Percentiles rank a stretch among this genome's conserved stretches.
These are phyloP conservation scores for Volvariella surrecta DNA, from an alignment of 1,284 basidiomycete genomes.

Conservation along the genomic window DNA sequence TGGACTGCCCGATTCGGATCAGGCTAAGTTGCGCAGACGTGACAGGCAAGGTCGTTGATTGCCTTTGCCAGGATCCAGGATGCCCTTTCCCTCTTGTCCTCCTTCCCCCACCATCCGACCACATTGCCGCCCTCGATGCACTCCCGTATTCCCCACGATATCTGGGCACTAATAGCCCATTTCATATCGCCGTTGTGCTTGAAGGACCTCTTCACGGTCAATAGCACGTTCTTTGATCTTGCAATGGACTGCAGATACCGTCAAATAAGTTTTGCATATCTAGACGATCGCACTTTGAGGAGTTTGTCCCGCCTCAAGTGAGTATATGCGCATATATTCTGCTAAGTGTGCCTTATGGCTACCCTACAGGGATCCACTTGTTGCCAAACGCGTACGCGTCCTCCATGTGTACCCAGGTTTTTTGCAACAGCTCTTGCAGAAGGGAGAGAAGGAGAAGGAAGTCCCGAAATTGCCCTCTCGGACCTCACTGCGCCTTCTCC, in stretches of 20 bases:
- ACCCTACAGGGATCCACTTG: slow-evolving; percentile 29
- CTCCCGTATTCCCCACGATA: slow-evolving; percentile 24
- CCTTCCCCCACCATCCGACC: slow-evolving; percentile 1
- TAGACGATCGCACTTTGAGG: slow-evolving; percentile 29
- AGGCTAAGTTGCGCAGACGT: no score
- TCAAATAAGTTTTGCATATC: slow-evolving; percentile 34
- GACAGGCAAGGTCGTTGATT: no score
- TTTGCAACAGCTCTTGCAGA: slow-evolving; percentile 26
- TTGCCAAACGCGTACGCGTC: slow-evolving; percentile 33
- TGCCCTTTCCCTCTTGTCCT: background rate
- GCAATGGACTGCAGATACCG: slow-evolving; percentile 35
- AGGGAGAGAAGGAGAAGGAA: slow-evolving; percentile 11
- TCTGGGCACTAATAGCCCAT: slow-evolving; percentile 32
- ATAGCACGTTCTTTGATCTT: slow-evolving; percentile 32
- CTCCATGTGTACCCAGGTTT: slow-evolving; percentile 35
- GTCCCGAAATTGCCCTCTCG: slow-evolving; percentile 7
- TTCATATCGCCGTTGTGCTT: slow-evolving; percentile 25
- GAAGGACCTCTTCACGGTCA: slow-evolving; percentile 27
- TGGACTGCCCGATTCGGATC: no score
- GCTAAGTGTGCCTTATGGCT: background rate
- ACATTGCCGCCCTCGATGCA: slow-evolving; percentile 15
- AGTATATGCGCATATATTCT: slow-evolving; percentile 8
- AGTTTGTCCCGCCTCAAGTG: slow-evolving; percentile 30
- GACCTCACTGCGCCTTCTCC: slow-evolving; percentile 10
- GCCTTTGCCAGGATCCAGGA: no score